phyloP scores from a whole-genome alignment of 139 green algal genomes.

The Raphidocelis subcapitata region DNA sequence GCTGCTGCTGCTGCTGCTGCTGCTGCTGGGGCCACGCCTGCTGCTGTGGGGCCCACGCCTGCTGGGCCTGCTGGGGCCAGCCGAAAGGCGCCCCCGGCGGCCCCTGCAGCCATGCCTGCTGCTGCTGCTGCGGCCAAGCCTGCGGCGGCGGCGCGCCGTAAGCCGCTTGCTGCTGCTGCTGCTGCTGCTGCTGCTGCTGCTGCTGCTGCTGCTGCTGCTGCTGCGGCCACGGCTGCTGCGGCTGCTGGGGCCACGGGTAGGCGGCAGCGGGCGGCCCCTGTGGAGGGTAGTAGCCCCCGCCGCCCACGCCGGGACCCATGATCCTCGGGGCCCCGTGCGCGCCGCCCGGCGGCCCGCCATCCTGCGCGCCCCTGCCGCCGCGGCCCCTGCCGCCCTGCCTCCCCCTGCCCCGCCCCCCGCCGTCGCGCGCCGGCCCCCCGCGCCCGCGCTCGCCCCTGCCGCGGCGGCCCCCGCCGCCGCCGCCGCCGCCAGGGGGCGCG shows the following conservation, averaged over 20 bases:
- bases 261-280: neutral
- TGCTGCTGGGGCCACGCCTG: no score
- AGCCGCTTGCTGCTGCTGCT: neutral
- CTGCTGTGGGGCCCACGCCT: neutral
- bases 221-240: neutral
- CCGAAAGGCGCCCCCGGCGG: neutral
- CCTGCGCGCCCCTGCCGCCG: no score
- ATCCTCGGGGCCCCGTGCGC: conserved; percentile 27
- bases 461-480: neutral
- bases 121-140: neutral
- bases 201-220: conserved; percentile 9
- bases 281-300: neutral
- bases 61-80: neutral
- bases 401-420: conserved; percentile 1
- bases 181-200: neutral
- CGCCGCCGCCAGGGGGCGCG: neutral
- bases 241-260: neutral
- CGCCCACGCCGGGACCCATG: neutral
- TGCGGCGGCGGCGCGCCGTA: neutral
- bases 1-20: no score
- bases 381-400: no score
- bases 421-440: no score
- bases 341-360: neutral
- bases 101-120: neutral
- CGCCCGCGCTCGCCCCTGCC: neutral